Base-by-base conservation (phyloP, 306 rosid genomes). In the Prunus armeniaca region DNA sequence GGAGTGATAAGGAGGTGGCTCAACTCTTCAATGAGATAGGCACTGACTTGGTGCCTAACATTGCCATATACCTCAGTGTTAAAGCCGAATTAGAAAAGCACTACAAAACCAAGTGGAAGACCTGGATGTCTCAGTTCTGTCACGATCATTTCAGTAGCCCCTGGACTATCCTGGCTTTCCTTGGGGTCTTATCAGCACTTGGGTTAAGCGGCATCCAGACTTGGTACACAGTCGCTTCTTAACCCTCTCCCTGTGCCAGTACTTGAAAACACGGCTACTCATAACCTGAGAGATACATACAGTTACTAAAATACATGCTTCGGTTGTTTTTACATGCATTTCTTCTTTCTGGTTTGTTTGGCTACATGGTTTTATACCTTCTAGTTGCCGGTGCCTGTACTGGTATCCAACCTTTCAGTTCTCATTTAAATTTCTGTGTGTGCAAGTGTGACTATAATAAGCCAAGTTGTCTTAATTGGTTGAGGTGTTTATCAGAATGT, bases 1-100 rank as follows among this genome's bases (percentile, higher is more conserved):
- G 89, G 6, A 83, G 85, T 52, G 87, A 86, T 49, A 17, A 82
- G 24, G 85, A 84, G 2, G 85, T 86, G 80, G 76, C 86, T 14
- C 0, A 54, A 0, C 78, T 64, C 24, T 82, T 84, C 60, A 84
- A 84, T 15, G 70, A 52, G 63, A 43, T 86, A 6, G 46, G 70
- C 30, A 30, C 77, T 2, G 77, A 78, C 57, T 58, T 84, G 75
- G 73, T 78, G 8, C 83, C 61, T 4, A 5, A 18, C 47, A 13
- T 2, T 11, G 22, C 4, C 3, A 10, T 43, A 45, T 78, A 82
- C 61, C 0, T 1, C 0, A 0, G 3, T 0, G 74, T 83, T 15
- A 74, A 68, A 13, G 0, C 0, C 0, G 0, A 6, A 2, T 52
- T 77, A 5, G 22, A 81, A 0, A 25, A 2, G 9, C 86, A 71